These are phyloP conservation scores for Vanderwaltozyma verrucispora DNA, from an alignment of 805 yeast genomes.

Conservation along the genomic window DNA sequence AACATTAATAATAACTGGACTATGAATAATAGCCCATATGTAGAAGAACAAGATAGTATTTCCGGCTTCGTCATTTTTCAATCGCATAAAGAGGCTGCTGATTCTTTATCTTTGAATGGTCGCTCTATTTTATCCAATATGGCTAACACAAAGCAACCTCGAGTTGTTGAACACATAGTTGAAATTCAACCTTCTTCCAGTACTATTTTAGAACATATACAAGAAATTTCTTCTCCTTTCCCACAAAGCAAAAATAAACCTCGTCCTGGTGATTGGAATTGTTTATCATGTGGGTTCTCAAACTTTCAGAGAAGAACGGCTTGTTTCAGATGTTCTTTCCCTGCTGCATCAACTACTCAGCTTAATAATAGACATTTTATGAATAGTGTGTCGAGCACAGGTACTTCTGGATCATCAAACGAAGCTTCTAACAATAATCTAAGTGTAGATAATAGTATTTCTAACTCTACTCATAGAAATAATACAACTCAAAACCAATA, in stretches of 20 bases:
- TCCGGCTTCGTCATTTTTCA: conserved; percentile 82
- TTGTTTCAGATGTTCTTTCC: conserved; percentile 87
- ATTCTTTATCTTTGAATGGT: conserved; percentile 71
- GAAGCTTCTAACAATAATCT: background rate
- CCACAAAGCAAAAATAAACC: conserved; percentile 82
- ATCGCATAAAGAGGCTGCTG: conserved; percentile 78
- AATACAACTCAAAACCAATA: background rate
- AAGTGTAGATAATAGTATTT: no score
- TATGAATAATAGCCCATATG: conserved; percentile 24
- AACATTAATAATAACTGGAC: conserved; percentile 16
- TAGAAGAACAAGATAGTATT: conserved; percentile 39
- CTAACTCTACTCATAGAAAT: no score
- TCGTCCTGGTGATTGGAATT: conserved; percentile 97
- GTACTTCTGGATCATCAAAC: background rate
- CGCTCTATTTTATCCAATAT: conserved; percentile 33
- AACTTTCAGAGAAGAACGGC: conserved; percentile 91
- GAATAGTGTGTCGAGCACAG: conserved; percentile 11
- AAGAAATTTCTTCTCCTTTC: conserved; percentile 71
- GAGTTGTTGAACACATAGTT: conserved; percentile 48
- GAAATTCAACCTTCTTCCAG: conserved; percentile 85
- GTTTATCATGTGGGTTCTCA: conserved; percentile 91
- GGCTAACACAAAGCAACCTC: conserved; percentile 28
- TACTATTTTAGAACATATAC: conserved; percentile 68
- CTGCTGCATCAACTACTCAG: conserved; percentile 33
- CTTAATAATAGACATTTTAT: conserved; percentile 1